phyloP scores from a whole-genome alignment of 106 monocot species.

The Dioscorea zingiberensis region DNA sequence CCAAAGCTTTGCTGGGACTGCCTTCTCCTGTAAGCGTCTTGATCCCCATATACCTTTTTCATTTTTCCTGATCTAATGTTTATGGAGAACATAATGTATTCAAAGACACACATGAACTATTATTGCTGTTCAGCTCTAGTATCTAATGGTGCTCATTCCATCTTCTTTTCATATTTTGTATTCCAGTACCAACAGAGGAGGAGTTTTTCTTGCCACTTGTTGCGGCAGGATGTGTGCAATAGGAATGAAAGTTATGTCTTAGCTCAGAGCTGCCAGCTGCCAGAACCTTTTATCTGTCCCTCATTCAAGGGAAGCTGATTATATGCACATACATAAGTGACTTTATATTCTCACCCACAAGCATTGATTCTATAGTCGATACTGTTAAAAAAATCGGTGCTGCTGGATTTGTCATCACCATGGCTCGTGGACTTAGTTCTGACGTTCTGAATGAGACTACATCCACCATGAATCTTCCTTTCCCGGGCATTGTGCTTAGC shows the following conservation, averaged over 20 bases:
- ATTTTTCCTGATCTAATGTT: no score
- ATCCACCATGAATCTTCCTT: constrained; percentile 18
- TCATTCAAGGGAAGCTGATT: constrained; percentile 56
- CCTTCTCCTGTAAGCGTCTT: constrained; percentile 39
- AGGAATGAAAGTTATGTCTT: constrained; percentile 16
- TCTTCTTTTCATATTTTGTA: background rate
- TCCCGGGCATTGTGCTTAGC: constrained; percentile 43
- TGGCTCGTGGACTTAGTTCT: constrained; percentile 19
- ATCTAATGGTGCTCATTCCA: no score
- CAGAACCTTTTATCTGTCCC: constrained; percentile 28
- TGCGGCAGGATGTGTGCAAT: constrained; percentile 36
- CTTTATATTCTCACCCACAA: constrained; percentile 13
- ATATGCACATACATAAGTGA: constrained; percentile 53
- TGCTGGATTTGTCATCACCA: constrained; percentile 54
- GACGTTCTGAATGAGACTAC: constrained; percentile 14
- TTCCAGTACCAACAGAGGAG: constrained; percentile 38
- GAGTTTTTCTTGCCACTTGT: constrained; percentile 35
- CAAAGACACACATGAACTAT: no score
- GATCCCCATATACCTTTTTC: no score
- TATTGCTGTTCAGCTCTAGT: no score
- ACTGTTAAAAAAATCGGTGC: constrained; percentile 39
- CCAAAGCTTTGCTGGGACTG: constrained; percentile 26
- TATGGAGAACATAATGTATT: no score
- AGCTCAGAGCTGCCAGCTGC: constrained; percentile 30
- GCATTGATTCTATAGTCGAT: constrained; percentile 22